Base-by-base conservation (phyloP, 2,329 filamentous ascomycete genomes). In the Fusarium gaditjirri region DNA sequence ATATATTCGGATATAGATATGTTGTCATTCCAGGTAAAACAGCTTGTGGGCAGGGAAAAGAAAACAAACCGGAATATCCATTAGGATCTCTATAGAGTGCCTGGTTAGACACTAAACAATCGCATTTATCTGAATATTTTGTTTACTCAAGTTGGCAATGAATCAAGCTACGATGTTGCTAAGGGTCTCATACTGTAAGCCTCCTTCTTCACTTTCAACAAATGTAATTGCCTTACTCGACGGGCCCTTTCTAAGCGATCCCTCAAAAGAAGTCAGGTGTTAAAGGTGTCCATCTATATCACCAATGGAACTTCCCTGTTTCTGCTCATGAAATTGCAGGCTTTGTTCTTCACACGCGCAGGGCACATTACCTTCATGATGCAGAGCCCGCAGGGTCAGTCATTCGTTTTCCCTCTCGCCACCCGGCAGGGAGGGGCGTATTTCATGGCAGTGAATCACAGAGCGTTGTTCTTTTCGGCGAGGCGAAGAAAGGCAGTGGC, bases 21-120 rank as follows among this genome's bases (percentile, higher is more conserved):
- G 31, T 41, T 49, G 35, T 46, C 64, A 46, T 61, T 52, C 36
- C 44, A 62, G 36, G 60, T 58, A 50, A 63, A 25, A 49, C 36
- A 47, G 42, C 39, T 17, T 61, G 47, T 65, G 44, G 65, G 47
- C 49, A 63, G 53, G 54, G 62, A 53, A 65, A 52, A 60, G 61
- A 52, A 55, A 60, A 58, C 53, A 46, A 54, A 71, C 47, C 61
- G 53, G 35, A 43, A 65, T 21, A 59, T 29, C 17, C 46, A 29
- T 23, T 43, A 25, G 60, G 29, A 35, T 54, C 52, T 60, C 53
- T 29, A 58, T 72, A 65, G 65, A 71, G 55, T 46, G 52, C 31
- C 50, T 36, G 25, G 52, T 59, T 61, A 56, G 68, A 52, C 39
- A 60, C 23, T 62, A 47, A 44, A 67, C 44, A 65, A 47, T 56